Evolutionary conservation across 176 grass and related monocot species (phyloP).

Genomic region (Elaeis guineensis): DNA sequence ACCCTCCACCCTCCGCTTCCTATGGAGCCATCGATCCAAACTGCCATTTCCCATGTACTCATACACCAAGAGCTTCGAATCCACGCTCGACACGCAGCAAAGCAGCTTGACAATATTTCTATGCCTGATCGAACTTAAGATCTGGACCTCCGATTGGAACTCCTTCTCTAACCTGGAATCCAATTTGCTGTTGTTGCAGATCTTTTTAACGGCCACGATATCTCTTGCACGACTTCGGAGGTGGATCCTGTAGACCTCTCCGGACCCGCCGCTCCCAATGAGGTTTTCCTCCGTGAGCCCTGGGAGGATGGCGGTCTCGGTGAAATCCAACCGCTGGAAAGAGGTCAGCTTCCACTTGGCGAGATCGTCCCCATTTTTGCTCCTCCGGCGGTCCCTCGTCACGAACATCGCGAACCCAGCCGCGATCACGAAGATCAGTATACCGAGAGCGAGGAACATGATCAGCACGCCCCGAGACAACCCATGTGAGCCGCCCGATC

Average conservation of each 20-base stretch:
- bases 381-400: conserved; percentile 29
- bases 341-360: conserved; percentile 64
- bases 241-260: conserved; percentile 52
- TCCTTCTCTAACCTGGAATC: conserved; percentile 50
- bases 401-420: conserved; percentile 24
- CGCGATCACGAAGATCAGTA: conserved; percentile 23
- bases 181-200: conserved; percentile 26
- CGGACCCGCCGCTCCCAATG: conserved; percentile 53
- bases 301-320: conserved; percentile 29
- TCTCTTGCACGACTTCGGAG: conserved; percentile 32
- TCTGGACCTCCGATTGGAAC: conserved; percentile 61
- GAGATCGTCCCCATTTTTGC: conserved; percentile 14
- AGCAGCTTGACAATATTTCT: conserved; percentile 72
- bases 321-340: conserved; percentile 53
- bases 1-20: conserved; percentile 3
- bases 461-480: conserved; percentile 31
- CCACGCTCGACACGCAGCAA: conserved; percentile 50
- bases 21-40: conserved; percentile 72
- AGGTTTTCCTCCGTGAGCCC: conserved; percentile 61
- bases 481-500: conserved; percentile 11
- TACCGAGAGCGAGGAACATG: conserved; percentile 39
- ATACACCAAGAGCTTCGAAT: conserved; percentile 79
- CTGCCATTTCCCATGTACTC: conserved; percentile 80
- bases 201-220: conserved; percentile 71
- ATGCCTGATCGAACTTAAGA: conserved; percentile 66